Percentiles rank a stretch among this genome's conserved stretches.
Evolutionary conservation across 108 stramenopile species (phyloP).

Genomic region (Bacterosira constricta): DNA sequence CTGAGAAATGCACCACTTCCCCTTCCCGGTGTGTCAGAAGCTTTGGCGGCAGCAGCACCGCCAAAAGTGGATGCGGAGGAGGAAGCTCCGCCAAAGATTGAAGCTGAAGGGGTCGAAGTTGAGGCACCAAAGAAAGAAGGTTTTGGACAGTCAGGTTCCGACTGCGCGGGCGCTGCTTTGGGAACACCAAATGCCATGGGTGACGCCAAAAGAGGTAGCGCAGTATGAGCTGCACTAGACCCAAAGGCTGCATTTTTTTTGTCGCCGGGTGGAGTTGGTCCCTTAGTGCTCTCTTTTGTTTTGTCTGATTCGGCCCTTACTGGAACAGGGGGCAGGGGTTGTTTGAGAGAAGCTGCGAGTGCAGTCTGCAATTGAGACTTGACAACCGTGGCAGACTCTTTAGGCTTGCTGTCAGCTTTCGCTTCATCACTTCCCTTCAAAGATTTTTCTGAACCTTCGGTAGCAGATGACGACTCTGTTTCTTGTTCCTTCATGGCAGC

Average conservation of each 20-base stretch:
- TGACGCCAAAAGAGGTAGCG: too few relatives aligned
- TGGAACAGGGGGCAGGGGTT: constrained; percentile 25
- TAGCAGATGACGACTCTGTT: constrained; percentile 1
- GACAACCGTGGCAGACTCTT: neutral
- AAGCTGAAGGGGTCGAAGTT: neutral
- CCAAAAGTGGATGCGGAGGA: constrained; percentile 12
- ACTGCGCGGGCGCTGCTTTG: neutral
- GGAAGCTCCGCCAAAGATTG: constrained; percentile 9
- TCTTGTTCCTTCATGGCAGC: constrained; percentile 25
- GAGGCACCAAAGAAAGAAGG: constrained; percentile 31
- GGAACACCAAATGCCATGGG: constrained; percentile 21
- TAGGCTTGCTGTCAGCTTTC: neutral
- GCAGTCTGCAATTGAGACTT: neutral
- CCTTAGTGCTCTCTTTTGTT: neutral
- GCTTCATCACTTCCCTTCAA: neutral
- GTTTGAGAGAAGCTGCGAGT: neutral
- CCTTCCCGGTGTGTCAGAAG: neutral
- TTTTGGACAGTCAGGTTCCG: constrained; percentile 37
- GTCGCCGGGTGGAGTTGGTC: neutral
- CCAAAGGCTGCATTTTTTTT: constrained; percentile 15
- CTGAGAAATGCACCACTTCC: constrained; percentile 39
- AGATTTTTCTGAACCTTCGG: neutral
- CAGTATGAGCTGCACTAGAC: constrained; percentile 22
- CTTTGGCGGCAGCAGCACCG: neutral
- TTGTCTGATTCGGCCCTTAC: constrained; percentile 1